phyloP scores from a whole-genome alignment of 176 grass and related monocot species.

The Eleusine coracana region DNA sequence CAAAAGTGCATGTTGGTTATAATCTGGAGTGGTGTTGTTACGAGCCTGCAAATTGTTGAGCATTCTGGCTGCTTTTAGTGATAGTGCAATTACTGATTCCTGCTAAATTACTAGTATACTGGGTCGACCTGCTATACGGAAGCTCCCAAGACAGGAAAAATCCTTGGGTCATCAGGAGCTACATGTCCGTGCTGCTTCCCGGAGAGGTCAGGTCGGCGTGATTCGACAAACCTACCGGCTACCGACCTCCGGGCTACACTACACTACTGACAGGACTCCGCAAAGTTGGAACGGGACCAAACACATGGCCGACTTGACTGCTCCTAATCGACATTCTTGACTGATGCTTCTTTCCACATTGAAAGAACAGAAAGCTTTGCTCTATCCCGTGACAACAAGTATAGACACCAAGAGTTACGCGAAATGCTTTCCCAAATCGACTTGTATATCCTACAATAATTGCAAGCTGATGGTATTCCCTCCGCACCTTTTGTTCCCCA shows the following conservation, averaged over 20 bases:
- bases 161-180: neutral
- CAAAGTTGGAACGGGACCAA: neutral
- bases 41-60: no score
- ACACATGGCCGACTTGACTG: neutral
- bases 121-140: neutral
- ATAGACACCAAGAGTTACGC: neutral
- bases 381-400: neutral
- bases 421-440: neutral
- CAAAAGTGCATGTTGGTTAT: no score
- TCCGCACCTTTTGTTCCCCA: neutral
- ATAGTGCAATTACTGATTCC: no score
- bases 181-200: neutral
- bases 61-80: no score
- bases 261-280: neutral
- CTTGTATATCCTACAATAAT: neutral
- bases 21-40: no score
- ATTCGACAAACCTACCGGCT: neutral
- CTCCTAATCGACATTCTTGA: neutral
- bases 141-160: neutral
- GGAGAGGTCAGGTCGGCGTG: neutral
- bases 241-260: no score
- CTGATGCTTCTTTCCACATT: neutral
- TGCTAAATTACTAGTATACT: no score
- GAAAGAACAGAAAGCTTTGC: neutral
- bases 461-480: neutral